These are phyloP conservation scores for Ettlia oleoabundans DNA, from an alignment of 139 green algal species.

Conservation along the genomic window DNA sequence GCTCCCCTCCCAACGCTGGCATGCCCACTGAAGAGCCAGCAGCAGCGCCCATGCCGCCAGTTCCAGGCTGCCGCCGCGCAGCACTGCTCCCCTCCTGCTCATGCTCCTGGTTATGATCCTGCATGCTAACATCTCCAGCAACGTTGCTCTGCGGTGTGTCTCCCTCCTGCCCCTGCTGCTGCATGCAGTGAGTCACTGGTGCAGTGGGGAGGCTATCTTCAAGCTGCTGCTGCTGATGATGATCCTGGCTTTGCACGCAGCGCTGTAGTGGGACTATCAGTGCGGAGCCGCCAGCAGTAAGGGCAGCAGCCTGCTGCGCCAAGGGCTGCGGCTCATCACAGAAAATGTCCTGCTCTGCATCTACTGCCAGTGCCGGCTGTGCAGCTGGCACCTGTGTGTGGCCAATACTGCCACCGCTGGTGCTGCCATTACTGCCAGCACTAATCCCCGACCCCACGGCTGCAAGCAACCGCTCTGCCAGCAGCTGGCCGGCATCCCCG, in stretches of 20 bases:
- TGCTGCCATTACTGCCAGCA: not conserved
- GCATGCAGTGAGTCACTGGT: not conserved
- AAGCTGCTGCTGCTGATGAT: not conserved
- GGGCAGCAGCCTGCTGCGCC: not conserved
- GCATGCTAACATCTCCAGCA: not conserved
- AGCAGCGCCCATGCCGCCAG: not conserved
- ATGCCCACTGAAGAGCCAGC: not conserved
- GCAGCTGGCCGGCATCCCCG: constrained; percentile 1
- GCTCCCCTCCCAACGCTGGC: not conserved
- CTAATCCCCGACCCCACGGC: not conserved
- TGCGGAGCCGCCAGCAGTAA: too few species aligned
- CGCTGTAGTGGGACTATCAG: too few species aligned
- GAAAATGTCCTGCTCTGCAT: constrained; percentile 58
- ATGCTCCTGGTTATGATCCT: not conserved
- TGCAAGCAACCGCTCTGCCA: constrained; percentile 25
- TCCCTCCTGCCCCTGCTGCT: not conserved
- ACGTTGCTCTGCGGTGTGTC: not conserved
- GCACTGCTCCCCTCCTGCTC: not conserved
- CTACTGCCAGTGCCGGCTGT: constrained; percentile 1
- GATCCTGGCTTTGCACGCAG: not conserved
- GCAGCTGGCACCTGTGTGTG: not conserved
- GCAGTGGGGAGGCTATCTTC: not conserved
- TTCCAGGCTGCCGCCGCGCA: not conserved
- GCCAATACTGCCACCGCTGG: not conserved
- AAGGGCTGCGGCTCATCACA: not conserved